A percentile compares a stretch with the other conserved stretches of the same genome.
phyloP scores from a whole-genome alignment of 345 rosid genomes.

The Reutealis trisperma region DNA sequence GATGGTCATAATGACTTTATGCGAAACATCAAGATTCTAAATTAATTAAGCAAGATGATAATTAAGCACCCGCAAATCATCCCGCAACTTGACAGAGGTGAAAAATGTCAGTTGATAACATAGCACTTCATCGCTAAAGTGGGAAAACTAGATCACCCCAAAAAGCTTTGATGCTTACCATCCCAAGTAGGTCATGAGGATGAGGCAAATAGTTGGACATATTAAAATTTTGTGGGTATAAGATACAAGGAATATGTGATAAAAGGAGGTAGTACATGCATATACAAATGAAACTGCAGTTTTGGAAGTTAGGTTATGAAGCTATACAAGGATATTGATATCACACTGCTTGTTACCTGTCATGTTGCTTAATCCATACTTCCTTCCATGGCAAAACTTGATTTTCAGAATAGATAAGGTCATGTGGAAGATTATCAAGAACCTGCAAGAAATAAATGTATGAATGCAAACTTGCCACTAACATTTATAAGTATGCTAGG shows the following conservation, averaged over 20 bases:
- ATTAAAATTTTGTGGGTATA: neutral
- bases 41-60: neutral
- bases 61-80: neutral
- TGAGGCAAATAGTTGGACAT: neutral
- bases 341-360: slow-evolving; percentile 45
- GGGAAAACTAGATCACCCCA: slow-evolving; percentile 4
- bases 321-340: neutral
- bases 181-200: slow-evolving; percentile 5
- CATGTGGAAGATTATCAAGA: slow-evolving; percentile 98
- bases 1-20: neutral
- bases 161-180: neutral
- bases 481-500: slow-evolving; percentile 5
- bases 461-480: neutral
- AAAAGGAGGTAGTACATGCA: neutral
- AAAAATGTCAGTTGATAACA: neutral
- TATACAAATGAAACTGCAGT: neutral
- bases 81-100: neutral
- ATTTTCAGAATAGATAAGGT: slow-evolving; percentile 77
- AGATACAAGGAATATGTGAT: neutral
- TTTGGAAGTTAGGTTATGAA: neutral
- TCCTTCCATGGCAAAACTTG: slow-evolving; percentile 91
- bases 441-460: slow-evolving; percentile 54
- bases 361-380: slow-evolving; percentile 80
- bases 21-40: slow-evolving; percentile 5
- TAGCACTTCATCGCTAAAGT: neutral